A percentile compares a stretch with the other conserved stretches of the same genome.
phyloP scores from a whole-genome alignment of 495 filamentous ascomycete species.

The Cercophora samala region DNA sequence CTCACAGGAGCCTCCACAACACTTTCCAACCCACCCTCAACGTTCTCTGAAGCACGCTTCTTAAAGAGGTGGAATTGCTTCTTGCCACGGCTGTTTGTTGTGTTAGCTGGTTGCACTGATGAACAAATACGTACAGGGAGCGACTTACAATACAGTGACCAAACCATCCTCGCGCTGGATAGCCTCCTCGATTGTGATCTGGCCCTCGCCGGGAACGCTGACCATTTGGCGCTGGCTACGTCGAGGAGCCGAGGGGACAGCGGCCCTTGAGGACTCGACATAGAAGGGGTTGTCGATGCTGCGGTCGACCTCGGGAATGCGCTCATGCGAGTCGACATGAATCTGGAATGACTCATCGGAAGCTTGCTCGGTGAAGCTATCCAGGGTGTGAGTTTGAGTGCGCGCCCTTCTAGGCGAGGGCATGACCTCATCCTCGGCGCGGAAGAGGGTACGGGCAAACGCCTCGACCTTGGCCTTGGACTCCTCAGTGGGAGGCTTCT shows the following conservation, averaged over 20 bases:
- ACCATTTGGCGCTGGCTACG: constrained; percentile 48
- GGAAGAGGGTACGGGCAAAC: constrained; percentile 74
- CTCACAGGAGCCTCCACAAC: constrained; percentile 46
- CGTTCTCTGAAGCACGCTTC: constrained; percentile 43
- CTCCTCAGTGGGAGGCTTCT: constrained; percentile 58
- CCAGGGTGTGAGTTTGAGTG: constrained; percentile 58
- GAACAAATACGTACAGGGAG: not conserved
- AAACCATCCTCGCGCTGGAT: constrained; percentile 71
- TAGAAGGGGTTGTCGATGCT: constrained; percentile 75
- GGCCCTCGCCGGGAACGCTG: constrained; percentile 50
- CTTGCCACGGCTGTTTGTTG: constrained; percentile 72
- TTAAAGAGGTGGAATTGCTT: constrained; percentile 71
- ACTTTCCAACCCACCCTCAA: constrained; percentile 44
- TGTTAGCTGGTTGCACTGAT: constrained; percentile 22
- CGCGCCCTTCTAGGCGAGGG: constrained; percentile 56
- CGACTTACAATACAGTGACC: constrained; percentile 80
- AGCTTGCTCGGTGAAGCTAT: constrained; percentile 60
- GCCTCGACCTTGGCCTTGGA: constrained; percentile 54
- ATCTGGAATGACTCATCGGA: constrained; percentile 65
- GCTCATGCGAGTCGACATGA: constrained; percentile 85
- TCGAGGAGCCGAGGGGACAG: constrained; percentile 27
- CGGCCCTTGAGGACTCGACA: constrained; percentile 35
- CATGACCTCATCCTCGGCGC: constrained; percentile 53
- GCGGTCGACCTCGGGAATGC: constrained; percentile 67
- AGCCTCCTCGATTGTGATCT: constrained; percentile 58